Base-by-base conservation (phyloP, 805 yeast genomes). In the Metschnikowia lochheadii region DNA sequence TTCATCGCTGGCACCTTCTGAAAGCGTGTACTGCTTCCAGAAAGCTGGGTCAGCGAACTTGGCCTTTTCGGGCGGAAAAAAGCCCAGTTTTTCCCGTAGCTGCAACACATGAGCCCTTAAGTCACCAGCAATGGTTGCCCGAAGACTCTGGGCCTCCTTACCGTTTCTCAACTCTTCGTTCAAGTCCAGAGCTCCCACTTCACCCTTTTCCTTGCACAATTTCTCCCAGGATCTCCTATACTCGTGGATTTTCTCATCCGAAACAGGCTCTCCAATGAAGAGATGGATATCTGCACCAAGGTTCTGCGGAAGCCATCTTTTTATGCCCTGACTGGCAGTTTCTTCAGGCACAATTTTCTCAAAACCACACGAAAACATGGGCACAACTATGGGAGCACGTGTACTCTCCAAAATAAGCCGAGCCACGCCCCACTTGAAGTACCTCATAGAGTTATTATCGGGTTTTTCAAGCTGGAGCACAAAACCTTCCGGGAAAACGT, bases 341-440 rank as follows among this genome's bases (percentile, higher is more conserved):
- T 76, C 80, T 67, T 92, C 98, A 0, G 97, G 96, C 10, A 86
- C 84, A 23, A 91, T 79, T 61, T 85, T 82, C 63, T 92, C 96
- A 60, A 92, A 87, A 0, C 99, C 99, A 45, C 83, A 79, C 5
- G 88, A 73, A 62, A 84, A 92, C 15, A 92, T 85, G 1, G 98
- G 98, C 14, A 94, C 82, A 14, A 92, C 80, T 1, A 91, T 81
- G 0, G 99, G 98, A 0, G 92, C 82, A 52, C 80, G 78, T 0
- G 92, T 83, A 8, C 95, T 75, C 65, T 92, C 99, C 49, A 94
- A 68, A 5, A 94, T 76, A 57, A 91, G 64, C 57, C 99, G 76
- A 2, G 96, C 81, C 1, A 90, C 83, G 0, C 99, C 99, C 98
- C 98, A 92, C 63, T 88, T 85, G 75, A 94, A 92, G 67, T 88